Base-by-base conservation (phyloP, 2,329 filamentous ascomycete species). In the Alternaria hordeiaustralica region DNA sequence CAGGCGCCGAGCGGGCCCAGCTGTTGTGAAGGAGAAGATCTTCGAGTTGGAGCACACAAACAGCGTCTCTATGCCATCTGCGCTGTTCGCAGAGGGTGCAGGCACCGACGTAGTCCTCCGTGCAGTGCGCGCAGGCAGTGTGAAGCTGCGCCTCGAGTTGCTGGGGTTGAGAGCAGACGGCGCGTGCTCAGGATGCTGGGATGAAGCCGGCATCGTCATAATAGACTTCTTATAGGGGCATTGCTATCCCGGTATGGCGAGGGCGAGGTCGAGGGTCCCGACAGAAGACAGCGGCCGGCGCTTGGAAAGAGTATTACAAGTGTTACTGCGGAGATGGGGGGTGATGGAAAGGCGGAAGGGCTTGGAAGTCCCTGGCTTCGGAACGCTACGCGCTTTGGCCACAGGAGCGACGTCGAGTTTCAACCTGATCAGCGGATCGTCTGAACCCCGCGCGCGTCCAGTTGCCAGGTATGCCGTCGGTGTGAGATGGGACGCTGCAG, bases 31-130 rank as follows among this genome's bases (percentile, higher is more conserved):
- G 60, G 88, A 87, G 55, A 91, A 84, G 65, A 96, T 92, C 75
- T 90, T 93, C 62, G 89, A 89, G 46, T 87, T 88, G 0, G 90
- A 87, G 72, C 94, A 91, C 61, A 87, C 88, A 76, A 92, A 96
- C 6, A 96, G 86, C 2, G 89, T 92, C 77, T 93, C 91, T 69
- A 92, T 79, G 58, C 78, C 78, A 56, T 79, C 77, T 6, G 73
- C 85, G 59, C 79, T 78, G 64, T 78, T 77, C 15, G 75, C 76
- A 10, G 81, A 77, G n/a, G 36, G 15, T 10, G 76, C 71, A 45
- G 79, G 70, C 45, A 69, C 62, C 6, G 77, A 62, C 15, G 67
- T 67, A 13, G 75, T 75, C 41, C 75, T 70, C 53, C 75, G 73
- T 13, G 77, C 64, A 54, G 81, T 68, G 61, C 80, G 81, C 25